phyloP scores from a whole-genome alignment of 108 stramenopile genomes.

The Nitzschia palea region DNA sequence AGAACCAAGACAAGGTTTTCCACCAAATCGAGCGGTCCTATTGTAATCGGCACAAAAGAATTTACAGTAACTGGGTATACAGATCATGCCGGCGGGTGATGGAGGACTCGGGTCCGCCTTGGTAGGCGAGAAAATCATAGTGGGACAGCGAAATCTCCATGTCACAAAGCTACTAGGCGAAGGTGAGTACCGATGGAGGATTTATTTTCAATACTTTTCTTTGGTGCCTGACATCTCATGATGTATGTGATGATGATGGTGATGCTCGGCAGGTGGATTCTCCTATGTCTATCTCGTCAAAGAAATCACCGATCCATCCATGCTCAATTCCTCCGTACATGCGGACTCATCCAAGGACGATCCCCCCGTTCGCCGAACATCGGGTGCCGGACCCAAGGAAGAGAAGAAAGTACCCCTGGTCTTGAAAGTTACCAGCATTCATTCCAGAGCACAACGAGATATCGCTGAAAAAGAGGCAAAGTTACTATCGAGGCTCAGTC shows the following conservation, averaged over 20 bases:
- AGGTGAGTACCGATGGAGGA: slow-evolving; percentile 42
- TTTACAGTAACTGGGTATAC: no score
- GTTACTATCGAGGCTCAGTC: slow-evolving; percentile 57
- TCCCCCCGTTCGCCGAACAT: slow-evolving; percentile 13
- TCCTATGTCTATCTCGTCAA: slow-evolving; percentile 91
- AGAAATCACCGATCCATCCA: slow-evolving; percentile 33
- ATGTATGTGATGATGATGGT: no score
- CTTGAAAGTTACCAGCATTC: slow-evolving; percentile 82
- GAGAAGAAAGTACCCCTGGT: slow-evolving; percentile 50
- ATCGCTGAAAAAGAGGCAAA: slow-evolving; percentile 91
- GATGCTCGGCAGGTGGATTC: slow-evolving; percentile 80
- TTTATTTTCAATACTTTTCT: background rate
- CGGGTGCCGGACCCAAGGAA: slow-evolving; percentile 14
- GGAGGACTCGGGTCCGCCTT: slow-evolving; percentile 72
- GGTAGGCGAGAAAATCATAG: slow-evolving; percentile 64
- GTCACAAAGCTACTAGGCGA: slow-evolving; percentile 82
- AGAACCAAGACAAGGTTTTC: no score
- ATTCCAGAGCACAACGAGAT: slow-evolving; percentile 62
- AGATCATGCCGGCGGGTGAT: slow-evolving; percentile 33
- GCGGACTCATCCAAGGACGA: slow-evolving; percentile 25
- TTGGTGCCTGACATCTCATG: background rate
- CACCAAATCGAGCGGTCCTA: no score
- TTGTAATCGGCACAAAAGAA: no score
- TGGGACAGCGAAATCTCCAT: slow-evolving; percentile 44
- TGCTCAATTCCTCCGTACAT: slow-evolving; percentile 22